Base-by-base conservation (phyloP, 1,139 yeast genomes). In the Arxiozyma telluris region DNA sequence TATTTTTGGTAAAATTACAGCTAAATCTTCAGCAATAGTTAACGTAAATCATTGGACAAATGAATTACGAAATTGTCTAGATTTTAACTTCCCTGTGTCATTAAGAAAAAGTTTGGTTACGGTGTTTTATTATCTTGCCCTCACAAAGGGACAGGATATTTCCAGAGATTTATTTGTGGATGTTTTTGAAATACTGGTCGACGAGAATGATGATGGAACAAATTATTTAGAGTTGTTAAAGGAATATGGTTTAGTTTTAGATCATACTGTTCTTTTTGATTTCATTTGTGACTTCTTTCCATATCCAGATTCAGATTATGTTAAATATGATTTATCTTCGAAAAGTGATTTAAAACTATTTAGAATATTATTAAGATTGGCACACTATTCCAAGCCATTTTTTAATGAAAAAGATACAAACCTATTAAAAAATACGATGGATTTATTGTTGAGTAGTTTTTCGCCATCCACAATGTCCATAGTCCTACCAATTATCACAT, bases 21-120 rank as follows among this genome's bases (percentile, higher is more conserved):
- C 86, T 4, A 77, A 79, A 60, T 82, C 88, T 0, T 87, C 94
- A 0, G 83, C 93, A 0, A 84, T 87, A 5, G 82, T 87, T 11
- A 80, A 84, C 46, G 84, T 88, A 11, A 78, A 85, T 54, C 88
- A 87, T 57, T 91, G 97, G 96, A 87, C 97, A 0, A 84, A 87
- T 55, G 97, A 90, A 67, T 76, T 93, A 58, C 77, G 83, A 54
- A 84, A 87, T 47, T 87, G 96, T 82, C 71, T 90, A 57, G 89
- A 89, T 66, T 84, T 87, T 63, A 87, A 85, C 53, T 77, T 93
- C 75, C 98, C 98, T 0, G 63, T 89, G 21, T 65, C 75, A 1
- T 72, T 83, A 49, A 76, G 93, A 55, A 75, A 82, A 39, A 74
- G 80, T 3, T 76, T 93, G 52, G 83, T 90, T 0, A 75, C 76